These are phyloP conservation scores for Lentinula detonsa DNA, from an alignment of 768 basidiomycete species.

Conservation along the genomic window DNA sequence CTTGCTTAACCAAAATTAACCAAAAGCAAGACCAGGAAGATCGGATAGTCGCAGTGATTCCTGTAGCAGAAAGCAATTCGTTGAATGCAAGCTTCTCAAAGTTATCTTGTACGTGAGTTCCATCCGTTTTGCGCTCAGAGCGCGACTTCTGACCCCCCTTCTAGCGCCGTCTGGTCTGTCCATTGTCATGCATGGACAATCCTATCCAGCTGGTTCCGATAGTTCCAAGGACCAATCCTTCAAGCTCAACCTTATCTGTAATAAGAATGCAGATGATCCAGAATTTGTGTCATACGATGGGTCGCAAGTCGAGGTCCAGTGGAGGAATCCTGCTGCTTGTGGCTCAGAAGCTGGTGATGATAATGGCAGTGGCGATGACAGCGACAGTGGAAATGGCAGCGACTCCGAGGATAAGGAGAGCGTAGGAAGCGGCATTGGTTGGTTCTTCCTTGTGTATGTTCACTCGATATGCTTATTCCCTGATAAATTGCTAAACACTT, in stretches of 20 bases:
- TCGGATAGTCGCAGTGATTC: conserved; percentile 68
- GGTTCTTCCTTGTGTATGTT: conserved; percentile 81
- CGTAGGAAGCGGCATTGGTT: conserved; percentile 74
- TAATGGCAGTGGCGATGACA: conserved; percentile 18
- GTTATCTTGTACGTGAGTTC: conserved; percentile 33
- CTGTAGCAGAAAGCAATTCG: conserved; percentile 46
- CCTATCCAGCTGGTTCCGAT: conserved; percentile 50
- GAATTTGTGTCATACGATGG: conserved; percentile 58
- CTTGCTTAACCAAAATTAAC: conserved; percentile 69
- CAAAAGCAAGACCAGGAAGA: conserved; percentile 46
- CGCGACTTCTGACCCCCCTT: conserved; percentile 7
- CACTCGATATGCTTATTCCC: too few relatives aligned
- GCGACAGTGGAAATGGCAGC: conserved; percentile 14
- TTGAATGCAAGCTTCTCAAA: conserved; percentile 23
- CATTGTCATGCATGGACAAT: conserved; percentile 50
- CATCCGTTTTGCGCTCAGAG: conserved; percentile 3
- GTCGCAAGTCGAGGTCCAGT: conserved; percentile 47
- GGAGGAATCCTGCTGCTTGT: conserved; percentile 62
- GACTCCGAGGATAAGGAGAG: conserved; percentile 24
- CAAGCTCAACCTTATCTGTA: conserved; percentile 57
- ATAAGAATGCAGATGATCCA: conserved; percentile 35
- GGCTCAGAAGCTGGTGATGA: conserved; percentile 22
- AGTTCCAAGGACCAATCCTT: conserved; percentile 51
- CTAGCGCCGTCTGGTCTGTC: conserved; percentile 51
- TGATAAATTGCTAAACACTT: conserved; percentile 1